Evolutionary conservation across 768 basidiomycete genomes (phyloP).

Genomic region (Grammothele lineata): DNA sequence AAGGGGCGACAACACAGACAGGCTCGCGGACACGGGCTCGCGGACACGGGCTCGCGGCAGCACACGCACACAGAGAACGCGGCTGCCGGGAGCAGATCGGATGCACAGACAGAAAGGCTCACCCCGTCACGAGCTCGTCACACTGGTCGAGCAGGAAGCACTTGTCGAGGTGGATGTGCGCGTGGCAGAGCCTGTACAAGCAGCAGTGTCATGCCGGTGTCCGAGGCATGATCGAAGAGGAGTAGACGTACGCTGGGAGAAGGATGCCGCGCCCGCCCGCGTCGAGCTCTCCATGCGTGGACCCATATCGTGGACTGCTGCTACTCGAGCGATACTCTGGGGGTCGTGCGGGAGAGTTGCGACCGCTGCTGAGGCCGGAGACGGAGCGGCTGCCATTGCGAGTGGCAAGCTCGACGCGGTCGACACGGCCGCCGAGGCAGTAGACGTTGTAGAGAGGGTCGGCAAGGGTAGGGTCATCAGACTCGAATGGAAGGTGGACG

Average conservation of each 20-base stretch:
- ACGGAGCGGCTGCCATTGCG: constrained; percentile 6
- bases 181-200: constrained; percentile 45
- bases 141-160: constrained; percentile 61
- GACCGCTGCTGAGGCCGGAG: constrained; percentile 5
- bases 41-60: neutral
- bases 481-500: constrained; percentile 16
- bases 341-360: constrained; percentile 8
- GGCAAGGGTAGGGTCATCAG: constrained; percentile 10
- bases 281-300: constrained; percentile 13
- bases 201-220: neutral
- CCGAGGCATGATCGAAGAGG: neutral
- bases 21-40: neutral
- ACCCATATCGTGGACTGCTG: neutral
- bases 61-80: neutral
- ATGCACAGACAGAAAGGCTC: too few relatives aligned
- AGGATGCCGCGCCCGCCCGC: constrained; percentile 20
- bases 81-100: too few relatives aligned
- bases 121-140: constrained; percentile 49
- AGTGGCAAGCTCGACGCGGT: constrained; percentile 13
- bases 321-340: constrained; percentile 7
- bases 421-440: constrained; percentile 13
- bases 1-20: neutral
- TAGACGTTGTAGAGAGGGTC: constrained; percentile 17
- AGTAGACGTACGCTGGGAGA: constrained; percentile 20
- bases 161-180: constrained; percentile 67